Percentiles rank a stretch among this genome's conserved stretches.
Conservation (phyloP, 192 early-diverging fungal genomes). For the Dissophora globulifera region DNA sequence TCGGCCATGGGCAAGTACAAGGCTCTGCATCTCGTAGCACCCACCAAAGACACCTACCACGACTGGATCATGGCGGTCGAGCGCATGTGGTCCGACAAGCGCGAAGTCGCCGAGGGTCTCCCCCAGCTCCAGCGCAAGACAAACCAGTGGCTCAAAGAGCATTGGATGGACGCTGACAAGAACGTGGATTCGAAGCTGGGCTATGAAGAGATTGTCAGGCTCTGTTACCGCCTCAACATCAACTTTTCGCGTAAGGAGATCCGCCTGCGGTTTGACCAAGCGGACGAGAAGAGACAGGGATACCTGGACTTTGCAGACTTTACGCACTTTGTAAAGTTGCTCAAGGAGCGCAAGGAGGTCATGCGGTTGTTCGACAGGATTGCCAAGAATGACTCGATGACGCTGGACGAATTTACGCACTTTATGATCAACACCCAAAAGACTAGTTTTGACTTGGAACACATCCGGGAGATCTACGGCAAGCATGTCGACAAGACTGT, state of each 20-base stretch:
- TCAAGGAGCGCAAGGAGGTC: constrained; percentile 72
- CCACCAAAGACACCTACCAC: constrained; percentile 46
- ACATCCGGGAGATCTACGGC: constrained; percentile 64
- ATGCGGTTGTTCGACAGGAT: constrained; percentile 62
- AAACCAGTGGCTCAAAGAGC: constrained; percentile 54
- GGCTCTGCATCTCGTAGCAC: constrained; percentile 55
- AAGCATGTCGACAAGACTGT: constrained; percentile 61
- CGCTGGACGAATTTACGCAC: constrained; percentile 61
- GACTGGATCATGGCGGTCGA: constrained; percentile 56
- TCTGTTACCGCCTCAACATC: constrained; percentile 70
- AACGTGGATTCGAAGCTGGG: constrained; percentile 53
- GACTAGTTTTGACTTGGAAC: constrained; percentile 54
- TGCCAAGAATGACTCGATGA: constrained; percentile 51
- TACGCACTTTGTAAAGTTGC: constrained; percentile 66
- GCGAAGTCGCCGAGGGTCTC: constrained; percentile 50
- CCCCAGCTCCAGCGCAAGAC: constrained; percentile 51
- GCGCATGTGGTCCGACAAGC: constrained; percentile 51
- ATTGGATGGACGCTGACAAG: constrained; percentile 61
- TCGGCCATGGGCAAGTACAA: constrained; percentile 57
- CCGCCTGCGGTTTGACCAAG: constrained; percentile 69
- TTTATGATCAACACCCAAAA: constrained; percentile 71
- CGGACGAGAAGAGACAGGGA: constrained; percentile 62
- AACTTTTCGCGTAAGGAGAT: constrained; percentile 69
- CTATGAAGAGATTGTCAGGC: constrained; percentile 54
- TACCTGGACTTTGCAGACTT: constrained; percentile 66